Conservation (phyloP, 2,329 filamentous ascomycete species). For the Celoporthe dispersa region DNA sequence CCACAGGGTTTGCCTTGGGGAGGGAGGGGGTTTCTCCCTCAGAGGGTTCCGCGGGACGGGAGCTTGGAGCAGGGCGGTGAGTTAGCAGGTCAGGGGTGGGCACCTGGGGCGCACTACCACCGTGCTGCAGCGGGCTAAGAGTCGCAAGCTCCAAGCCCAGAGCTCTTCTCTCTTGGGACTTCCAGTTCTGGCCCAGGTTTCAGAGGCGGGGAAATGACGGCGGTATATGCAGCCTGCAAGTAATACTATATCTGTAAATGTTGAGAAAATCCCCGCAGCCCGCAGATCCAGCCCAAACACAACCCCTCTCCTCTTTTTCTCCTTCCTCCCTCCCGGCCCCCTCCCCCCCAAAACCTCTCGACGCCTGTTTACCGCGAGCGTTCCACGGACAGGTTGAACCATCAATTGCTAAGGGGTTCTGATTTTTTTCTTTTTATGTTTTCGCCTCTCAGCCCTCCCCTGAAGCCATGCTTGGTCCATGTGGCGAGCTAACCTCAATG, state of each 20-base stretch:
- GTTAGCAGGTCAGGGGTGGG: neutral
- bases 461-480: neutral
- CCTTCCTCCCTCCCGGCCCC: neutral
- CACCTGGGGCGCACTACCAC: neutral
- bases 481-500: neutral
- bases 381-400: neutral
- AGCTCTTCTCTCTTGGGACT: neutral
- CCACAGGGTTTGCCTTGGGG: neutral
- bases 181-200: neutral
- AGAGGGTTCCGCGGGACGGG: conserved; percentile 14
- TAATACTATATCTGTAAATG: conserved; percentile 10
- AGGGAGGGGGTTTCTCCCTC: neutral
- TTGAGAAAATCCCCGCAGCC: conserved; percentile 15
- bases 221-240: conserved; percentile 12
- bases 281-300: neutral
- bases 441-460: neutral
- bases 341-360: neutral
- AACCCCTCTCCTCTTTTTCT: neutral
- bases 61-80: conserved; percentile 15
- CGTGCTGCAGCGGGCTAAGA: neutral
- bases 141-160: conserved; percentile 4
- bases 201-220: conserved; percentile 14
- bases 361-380: neutral
- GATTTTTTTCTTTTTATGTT: neutral
- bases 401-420: neutral